Percentiles rank a stretch among this genome's conserved stretches.
Evolutionary conservation across 2,329 filamentous ascomycete genomes (phyloP).

Genomic region (Hansfordia pulvinata): DNA sequence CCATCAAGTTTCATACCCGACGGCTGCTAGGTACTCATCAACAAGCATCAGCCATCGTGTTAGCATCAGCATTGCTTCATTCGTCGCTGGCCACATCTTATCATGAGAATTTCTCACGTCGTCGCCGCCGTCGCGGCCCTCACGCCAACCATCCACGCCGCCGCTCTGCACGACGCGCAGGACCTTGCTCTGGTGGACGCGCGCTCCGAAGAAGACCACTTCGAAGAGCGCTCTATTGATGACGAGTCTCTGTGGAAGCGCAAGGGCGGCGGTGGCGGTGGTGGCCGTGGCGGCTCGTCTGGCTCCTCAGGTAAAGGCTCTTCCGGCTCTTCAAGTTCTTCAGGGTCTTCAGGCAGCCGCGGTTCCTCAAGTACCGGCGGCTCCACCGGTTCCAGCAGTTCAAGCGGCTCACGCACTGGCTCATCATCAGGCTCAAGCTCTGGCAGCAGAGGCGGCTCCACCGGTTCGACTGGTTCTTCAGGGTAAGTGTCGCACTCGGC

Average conservation of each 20-base stretch:
- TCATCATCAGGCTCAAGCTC: conserved; percentile 6
- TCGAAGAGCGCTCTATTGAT: conserved; percentile 5
- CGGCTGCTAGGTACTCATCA: no score
- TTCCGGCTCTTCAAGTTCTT: conserved; percentile 13
- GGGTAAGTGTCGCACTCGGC: no score
- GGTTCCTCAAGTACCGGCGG: no score
- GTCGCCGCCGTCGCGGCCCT: conserved; percentile 10
- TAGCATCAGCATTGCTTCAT: no score
- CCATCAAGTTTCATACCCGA: no score
- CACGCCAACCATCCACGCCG: conserved; percentile 8
- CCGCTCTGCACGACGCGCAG: conserved; percentile 7
- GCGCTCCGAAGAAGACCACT: conserved; percentile 6
- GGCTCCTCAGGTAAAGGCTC: conserved; percentile 8
- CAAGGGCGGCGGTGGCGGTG: conserved; percentile 43
- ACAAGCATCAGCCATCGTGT: no score
- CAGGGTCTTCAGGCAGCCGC: no score
- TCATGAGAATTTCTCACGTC: conserved; percentile 14
- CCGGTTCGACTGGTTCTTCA: no score
- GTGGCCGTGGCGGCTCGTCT: conserved; percentile 20
- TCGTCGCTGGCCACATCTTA: neutral
- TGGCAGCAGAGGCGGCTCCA: no score
- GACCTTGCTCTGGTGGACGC: conserved; percentile 7
- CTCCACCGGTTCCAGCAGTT: no score
- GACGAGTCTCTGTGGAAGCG: conserved; percentile 47
- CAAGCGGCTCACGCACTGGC: no score